Base-by-base conservation (phyloP, 2,329 filamentous ascomycete species). In the Xylariales sp. region DNA sequence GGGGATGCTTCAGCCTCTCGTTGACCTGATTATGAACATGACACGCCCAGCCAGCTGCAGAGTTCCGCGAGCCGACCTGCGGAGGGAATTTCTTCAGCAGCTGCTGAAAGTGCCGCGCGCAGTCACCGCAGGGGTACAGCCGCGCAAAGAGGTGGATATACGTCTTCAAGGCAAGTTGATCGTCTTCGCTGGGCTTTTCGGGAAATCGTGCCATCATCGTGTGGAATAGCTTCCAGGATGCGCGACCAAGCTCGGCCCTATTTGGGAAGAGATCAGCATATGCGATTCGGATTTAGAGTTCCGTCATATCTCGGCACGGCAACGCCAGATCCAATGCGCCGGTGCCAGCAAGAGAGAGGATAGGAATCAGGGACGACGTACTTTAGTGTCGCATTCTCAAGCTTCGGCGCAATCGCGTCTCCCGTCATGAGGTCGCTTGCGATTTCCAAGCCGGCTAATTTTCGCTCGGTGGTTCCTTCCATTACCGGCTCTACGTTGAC, bases 311-410 rank as follows among this genome's bases (percentile, higher is more conserved):
- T 29, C 16, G 14, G 15, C 10, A 6, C 5, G 2, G 18, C 29
- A 32, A n/a, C 15, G 29, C 8, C 7, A 14, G 29, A 32, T 15
- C 9, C 24, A 8, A 27, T n/a, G 24, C 8, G 24, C 24, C 29
- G 9, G n/a, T 18, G 14, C 25, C 16, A 15, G 16, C 9, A 31
- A 18, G 10, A 15, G 40, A 37, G 31, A 10, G 27, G 14, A 34
- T 31, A 21, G 16, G 28, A 25, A 21, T 37, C n/a, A n/a, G n/a
- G n/a, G 7, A 10, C 29, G 25, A 56, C 71, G 37, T 69, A 84
- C 82, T 91, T 93, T 40, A 80, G 70, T 5, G 87, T 93, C 46
- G 84, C 86, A 64, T 93, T 93, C 57, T 86, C 87, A 40, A 93
- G 69, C 64, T 88, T 89, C 1, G 86, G 83, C 38, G 86, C 86